These are phyloP conservation scores for Tricholomella constricta DNA, from an alignment of 768 basidiomycete species.

Conservation along the genomic window DNA sequence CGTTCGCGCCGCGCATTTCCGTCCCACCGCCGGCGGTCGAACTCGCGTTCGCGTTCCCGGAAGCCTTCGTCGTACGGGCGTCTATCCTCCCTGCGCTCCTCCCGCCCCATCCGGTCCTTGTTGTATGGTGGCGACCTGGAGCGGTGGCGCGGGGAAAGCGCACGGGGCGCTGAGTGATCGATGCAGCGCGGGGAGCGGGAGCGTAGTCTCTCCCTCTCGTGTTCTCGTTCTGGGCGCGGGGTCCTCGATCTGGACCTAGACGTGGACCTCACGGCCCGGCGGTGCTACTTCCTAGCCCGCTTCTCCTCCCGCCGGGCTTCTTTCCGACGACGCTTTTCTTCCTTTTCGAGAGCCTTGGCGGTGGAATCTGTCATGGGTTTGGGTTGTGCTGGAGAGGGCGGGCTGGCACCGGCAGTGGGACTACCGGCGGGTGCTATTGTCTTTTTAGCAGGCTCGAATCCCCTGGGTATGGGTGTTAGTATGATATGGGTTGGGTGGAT, in stretches of 20 bases:
- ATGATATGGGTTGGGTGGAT: not conserved
- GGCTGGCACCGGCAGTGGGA: slow-evolving; percentile 16
- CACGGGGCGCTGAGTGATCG: not conserved
- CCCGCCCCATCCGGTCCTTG: not conserved
- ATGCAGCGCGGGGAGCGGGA: slow-evolving; percentile 6
- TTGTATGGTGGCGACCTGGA: not conserved
- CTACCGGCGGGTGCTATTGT: slow-evolving; percentile 24
- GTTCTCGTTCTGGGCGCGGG: slow-evolving; percentile 27
- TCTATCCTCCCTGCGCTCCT: not conserved
- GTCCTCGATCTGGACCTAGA: slow-evolving; percentile 34
- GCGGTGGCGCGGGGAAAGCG: not conserved
- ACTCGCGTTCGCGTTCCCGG: slow-evolving; percentile 32
- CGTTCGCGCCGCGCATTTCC: slow-evolving; percentile 28
- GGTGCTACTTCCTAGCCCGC: slow-evolving; percentile 29
- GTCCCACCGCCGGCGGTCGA: slow-evolving; percentile 57
- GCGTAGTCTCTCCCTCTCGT: slow-evolving; percentile 17
- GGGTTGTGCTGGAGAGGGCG: slow-evolving; percentile 10
- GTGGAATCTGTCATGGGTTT: slow-evolving; percentile 19
- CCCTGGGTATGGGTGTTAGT: slow-evolving; percentile 45
- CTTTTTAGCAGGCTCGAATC: slow-evolving; percentile 65
- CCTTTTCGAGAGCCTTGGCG: slow-evolving; percentile 38
- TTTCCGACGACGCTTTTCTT: slow-evolving; percentile 54
- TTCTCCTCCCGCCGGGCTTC: slow-evolving; percentile 56
- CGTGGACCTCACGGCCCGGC: slow-evolving; percentile 29
- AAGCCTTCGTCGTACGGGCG: slow-evolving; percentile 25